Evolutionary conservation across 768 basidiomycete species (phyloP).

Genomic region (Tulasnella sp.): DNA sequence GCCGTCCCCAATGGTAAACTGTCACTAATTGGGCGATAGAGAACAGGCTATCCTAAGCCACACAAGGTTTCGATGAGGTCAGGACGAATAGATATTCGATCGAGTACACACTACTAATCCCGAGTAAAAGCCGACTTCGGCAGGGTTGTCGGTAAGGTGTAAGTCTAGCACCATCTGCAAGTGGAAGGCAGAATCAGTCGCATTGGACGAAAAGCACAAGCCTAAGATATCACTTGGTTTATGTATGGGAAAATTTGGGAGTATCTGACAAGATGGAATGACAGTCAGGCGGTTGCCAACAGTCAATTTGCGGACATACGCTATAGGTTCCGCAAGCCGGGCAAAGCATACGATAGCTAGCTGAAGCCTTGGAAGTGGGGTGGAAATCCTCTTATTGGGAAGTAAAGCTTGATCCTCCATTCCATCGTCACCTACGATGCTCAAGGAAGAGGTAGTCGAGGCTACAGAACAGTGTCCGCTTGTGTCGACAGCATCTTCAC

Average conservation of each 20-base stretch:
- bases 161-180: constrained; percentile 16
- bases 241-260: constrained; percentile 20
- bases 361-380: constrained; percentile 18
- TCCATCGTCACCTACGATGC: too few relatives aligned
- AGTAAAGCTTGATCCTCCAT: background rate
- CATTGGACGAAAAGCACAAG: too few relatives aligned
- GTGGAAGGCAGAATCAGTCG: too few relatives aligned
- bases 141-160: constrained; percentile 13
- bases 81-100: background rate
- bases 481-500: too few relatives aligned
- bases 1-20: constrained; percentile 17
- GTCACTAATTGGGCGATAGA: constrained; percentile 19
- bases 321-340: constrained; percentile 20
- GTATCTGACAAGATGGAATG: background rate
- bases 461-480: too few relatives aligned
- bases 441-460: too few relatives aligned
- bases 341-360: constrained; percentile 17
- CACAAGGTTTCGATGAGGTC: too few relatives aligned
- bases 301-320: background rate
- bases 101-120: constrained; percentile 13
- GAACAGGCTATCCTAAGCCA: constrained; percentile 14
- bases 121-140: constrained; percentile 16
- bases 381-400: background rate
- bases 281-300: background rate
- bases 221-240: too few relatives aligned